Percentiles rank a stretch among this genome's conserved stretches.
These are phyloP conservation scores for Myxozyma melibiosi DNA, from an alignment of 805 yeast species.

Conservation along the genomic window DNA sequence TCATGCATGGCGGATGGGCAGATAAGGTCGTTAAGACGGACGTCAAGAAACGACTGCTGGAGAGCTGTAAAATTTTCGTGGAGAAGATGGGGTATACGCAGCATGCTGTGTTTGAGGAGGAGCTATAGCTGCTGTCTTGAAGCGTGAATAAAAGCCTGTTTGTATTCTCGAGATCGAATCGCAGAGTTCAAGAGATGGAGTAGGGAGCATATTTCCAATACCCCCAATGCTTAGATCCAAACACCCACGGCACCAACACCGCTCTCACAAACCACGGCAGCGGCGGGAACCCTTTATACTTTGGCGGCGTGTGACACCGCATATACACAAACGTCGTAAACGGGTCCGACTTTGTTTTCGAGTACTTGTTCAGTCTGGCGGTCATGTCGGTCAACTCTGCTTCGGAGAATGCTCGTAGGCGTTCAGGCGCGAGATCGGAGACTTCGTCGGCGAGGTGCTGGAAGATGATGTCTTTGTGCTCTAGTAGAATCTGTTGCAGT, in stretches of 20 bases:
- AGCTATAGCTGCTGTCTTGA: neutral
- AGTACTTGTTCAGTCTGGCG: neutral
- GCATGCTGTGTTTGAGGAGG: slow-evolving; percentile 18
- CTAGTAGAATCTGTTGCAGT: slow-evolving; percentile 1
- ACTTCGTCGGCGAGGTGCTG: slow-evolving; percentile 17
- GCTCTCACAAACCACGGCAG: slow-evolving; percentile 17
- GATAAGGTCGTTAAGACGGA: slow-evolving; percentile 23
- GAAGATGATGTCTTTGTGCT: slow-evolving; percentile 8
- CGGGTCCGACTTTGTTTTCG: slow-evolving; percentile 8
- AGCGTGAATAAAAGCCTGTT: neutral
- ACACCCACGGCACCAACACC: slow-evolving; percentile 16
- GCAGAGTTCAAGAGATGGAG: neutral
- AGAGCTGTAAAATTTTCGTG: slow-evolving; percentile 28
- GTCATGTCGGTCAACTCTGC: slow-evolving; percentile 7
- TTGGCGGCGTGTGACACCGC: slow-evolving; percentile 20
- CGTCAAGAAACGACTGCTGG: slow-evolving; percentile 20
- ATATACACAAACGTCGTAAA: slow-evolving; percentile 4
- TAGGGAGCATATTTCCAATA: slow-evolving; percentile 25
- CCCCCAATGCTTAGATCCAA: slow-evolving; percentile 10
- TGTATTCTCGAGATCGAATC: neutral
- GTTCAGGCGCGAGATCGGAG: slow-evolving; percentile 16
- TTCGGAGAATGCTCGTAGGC: slow-evolving; percentile 3
- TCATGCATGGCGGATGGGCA: slow-evolving; percentile 29
- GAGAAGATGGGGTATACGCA: slow-evolving; percentile 27
- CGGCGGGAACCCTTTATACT: slow-evolving; percentile 13